These are phyloP conservation scores for Vitis cinerea DNA, from an alignment of 164 flowering plant species.

Conservation along the genomic window DNA sequence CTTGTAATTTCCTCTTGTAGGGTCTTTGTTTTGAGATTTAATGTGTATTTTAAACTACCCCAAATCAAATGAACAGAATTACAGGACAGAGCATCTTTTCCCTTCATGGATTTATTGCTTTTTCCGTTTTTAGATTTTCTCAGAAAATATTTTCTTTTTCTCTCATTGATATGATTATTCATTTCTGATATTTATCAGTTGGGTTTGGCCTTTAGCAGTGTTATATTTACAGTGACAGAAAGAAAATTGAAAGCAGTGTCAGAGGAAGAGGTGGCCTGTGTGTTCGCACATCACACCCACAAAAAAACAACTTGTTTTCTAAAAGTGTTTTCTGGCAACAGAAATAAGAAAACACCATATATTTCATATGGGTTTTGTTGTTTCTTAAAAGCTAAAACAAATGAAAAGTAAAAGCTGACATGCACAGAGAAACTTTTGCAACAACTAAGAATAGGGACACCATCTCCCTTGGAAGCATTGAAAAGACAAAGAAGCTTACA, in stretches of 20 bases:
- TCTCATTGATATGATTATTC: constrained; percentile 9
- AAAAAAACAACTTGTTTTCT: background rate
- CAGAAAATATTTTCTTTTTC: background rate
- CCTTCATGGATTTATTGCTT: constrained; percentile 10
- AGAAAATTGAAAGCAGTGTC: constrained; percentile 10
- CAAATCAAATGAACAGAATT: constrained; percentile 19
- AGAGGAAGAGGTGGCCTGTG: background rate
- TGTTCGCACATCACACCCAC: background rate
- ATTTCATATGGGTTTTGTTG: background rate
- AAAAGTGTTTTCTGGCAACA: background rate
- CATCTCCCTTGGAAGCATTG: no score
- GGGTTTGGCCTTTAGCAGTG: constrained; percentile 1
- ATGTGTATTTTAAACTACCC: constrained; percentile 16
- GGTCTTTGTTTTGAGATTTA: constrained; percentile 3
- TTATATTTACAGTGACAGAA: constrained; percentile 5
- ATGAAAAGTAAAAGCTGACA: no score
- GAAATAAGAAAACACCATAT: background rate
- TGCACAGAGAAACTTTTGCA: no score
- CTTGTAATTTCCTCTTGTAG: constrained; percentile 1
- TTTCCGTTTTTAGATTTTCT: background rate
- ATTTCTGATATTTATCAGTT: background rate
- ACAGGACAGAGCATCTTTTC: constrained; percentile 23
- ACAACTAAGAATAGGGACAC: no score
- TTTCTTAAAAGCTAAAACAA: background rate
- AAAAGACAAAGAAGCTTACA: no score